phyloP scores from a whole-genome alignment of 148 eudicot species.

The Rhododendron vialii region DNA sequence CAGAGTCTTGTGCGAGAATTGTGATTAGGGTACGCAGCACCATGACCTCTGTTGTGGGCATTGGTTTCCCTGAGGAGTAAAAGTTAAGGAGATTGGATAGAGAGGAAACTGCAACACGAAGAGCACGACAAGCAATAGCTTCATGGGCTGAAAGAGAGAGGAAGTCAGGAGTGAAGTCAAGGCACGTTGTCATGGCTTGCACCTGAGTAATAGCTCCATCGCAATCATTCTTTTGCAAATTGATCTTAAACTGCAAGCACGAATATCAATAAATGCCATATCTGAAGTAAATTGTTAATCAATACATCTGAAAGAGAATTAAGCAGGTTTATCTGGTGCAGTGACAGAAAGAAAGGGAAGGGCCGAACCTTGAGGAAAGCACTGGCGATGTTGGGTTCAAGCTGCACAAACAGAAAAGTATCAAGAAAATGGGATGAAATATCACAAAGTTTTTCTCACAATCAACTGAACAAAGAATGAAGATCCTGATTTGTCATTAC shows the following conservation, averaged over 20 bases:
- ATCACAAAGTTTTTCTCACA: neutral
- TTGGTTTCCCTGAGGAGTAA: constrained; percentile 66
- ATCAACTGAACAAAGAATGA: neutral
- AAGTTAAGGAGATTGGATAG: constrained; percentile 69
- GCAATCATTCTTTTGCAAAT: constrained; percentile 69
- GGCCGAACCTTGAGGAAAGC: constrained; percentile 78
- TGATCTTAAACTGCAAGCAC: constrained; percentile 78
- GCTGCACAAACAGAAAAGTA: constrained; percentile 46
- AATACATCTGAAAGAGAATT: neutral
- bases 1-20: constrained; percentile 58
- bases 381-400: constrained; percentile 79
- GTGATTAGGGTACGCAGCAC: constrained; percentile 64
- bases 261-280: constrained; percentile 11
- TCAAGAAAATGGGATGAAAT: constrained; percentile 12
- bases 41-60: constrained; percentile 65
- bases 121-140: constrained; percentile 75
- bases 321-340: neutral
- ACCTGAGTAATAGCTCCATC: constrained; percentile 71
- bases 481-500: neutral
- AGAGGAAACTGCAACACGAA: constrained; percentile 78
- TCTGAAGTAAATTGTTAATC: neutral
- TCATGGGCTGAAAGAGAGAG: constrained; percentile 87
- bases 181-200: constrained; percentile 74
- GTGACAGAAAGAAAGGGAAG: constrained; percentile 4
- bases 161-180: constrained; percentile 82